Evolutionary conservation across 1,284 basidiomycete species (phyloP).

Genomic region (Violaceomyces palustris): DNA sequence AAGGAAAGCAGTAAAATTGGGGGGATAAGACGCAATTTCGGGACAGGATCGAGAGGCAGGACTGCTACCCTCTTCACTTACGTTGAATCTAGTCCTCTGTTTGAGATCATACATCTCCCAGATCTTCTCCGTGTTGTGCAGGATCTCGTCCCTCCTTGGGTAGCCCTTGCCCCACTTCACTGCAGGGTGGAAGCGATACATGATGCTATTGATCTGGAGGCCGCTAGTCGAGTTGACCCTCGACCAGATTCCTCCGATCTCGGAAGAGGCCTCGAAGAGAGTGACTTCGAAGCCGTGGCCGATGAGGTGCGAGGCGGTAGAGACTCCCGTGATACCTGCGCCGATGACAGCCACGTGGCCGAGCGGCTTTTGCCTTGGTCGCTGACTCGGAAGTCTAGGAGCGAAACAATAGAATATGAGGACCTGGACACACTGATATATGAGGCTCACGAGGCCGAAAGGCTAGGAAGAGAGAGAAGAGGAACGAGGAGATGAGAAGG

Average conservation of each 20-base stretch:
- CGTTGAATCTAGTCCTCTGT: slow-evolving; percentile 58
- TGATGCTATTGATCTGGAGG: slow-evolving; percentile 62
- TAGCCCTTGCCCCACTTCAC: slow-evolving; percentile 53
- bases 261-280: slow-evolving; percentile 48
- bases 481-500: no score
- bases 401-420: slow-evolving; percentile 38
- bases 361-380: slow-evolving; percentile 27
- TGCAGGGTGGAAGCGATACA: slow-evolving; percentile 52
- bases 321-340: slow-evolving; percentile 52
- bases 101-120: slow-evolving; percentile 62
- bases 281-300: slow-evolving; percentile 51
- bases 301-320: slow-evolving; percentile 50
- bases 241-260: slow-evolving; percentile 61
- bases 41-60: background rate
- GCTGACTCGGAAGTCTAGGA: slow-evolving; percentile 29
- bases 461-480: no score
- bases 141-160: slow-evolving; percentile 61
- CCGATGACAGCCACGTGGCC: slow-evolving; percentile 53
- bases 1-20: background rate
- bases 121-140: slow-evolving; percentile 59
- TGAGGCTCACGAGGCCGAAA: slow-evolving; percentile 15
- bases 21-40: background rate
- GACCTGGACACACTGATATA: slow-evolving; percentile 45
- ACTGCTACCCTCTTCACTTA: no score
- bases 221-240: slow-evolving; percentile 62